Conservation (phyloP, 306 rosid species). For the Quercus robur region DNA sequence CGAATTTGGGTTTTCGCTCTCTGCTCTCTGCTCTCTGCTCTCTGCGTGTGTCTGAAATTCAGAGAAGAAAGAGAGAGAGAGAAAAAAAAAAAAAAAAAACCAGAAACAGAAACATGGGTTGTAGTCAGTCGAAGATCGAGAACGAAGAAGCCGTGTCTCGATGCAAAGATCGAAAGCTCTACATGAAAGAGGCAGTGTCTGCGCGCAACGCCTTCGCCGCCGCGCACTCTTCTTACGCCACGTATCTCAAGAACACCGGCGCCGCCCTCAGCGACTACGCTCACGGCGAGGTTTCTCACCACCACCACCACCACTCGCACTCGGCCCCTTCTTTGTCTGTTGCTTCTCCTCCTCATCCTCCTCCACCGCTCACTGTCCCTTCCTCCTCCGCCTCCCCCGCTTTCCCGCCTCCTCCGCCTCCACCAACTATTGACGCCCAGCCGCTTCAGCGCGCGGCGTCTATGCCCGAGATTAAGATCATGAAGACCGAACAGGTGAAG, state of each 20-base stretch:
- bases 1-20: background rate
- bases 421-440: accelerated
- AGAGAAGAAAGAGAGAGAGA: background rate
- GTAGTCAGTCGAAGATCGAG: constrained; percentile 90
- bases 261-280: constrained; percentile 81
- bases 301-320: constrained; percentile 11
- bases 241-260: constrained; percentile 76
- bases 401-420: too few species aligned
- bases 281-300: constrained; percentile 44
- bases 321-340: constrained; percentile 38
- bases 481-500: constrained; percentile 20
- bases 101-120: constrained; percentile 53
- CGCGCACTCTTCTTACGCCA: constrained; percentile 68
- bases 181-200: constrained; percentile 69
- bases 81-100: too few species aligned
- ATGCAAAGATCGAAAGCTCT: constrained; percentile 75
- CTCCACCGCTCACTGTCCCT: background rate
- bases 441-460: constrained; percentile 58
- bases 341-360: constrained; percentile 7
- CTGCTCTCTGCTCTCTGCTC: background rate
- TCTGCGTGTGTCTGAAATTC: too few species aligned
- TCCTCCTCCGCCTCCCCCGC: background rate
- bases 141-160: constrained; percentile 89
- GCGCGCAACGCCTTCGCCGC: constrained; percentile 89
- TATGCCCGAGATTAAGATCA: constrained; percentile 71